Base-by-base conservation (phyloP, 1,139 yeast species). In the Hemisphaericaspora subhashii region DNA sequence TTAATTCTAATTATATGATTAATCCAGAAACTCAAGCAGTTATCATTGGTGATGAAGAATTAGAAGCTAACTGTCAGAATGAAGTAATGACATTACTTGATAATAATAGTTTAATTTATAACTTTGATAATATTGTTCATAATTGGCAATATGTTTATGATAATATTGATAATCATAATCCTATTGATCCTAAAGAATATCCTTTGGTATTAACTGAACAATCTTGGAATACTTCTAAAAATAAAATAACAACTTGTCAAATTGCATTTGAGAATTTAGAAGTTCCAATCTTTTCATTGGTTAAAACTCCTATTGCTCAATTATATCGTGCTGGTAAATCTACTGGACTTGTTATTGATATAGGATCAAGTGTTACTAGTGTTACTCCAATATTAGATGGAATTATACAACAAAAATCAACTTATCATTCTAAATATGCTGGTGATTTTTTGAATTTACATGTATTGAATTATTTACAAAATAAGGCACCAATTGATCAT, bases 341-440 rank as follows among this genome's bases (percentile, higher is more conserved):
- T 15, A 78, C 82, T 10, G 85, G 87, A 5, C 65, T 85, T 43
- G 84, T 84, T 15, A 72, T 85, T 26, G 90, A 85, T 52, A 58
- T 85, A 33, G 92, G 90, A 3, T 71, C 83, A 2, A 66, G 80
- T 16, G 73, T 75, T 3, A 70, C 81, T 17, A 72, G 79, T 34
- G 81, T 84, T 5, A 83, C 89, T 0, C 90, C 92, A 11, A 72
- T 85, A 23, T 66, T 80, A 46, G 89, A 84, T 53, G 94, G 92
- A 20, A 74, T 77, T 13, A 75, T 84, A 39, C 74, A 83, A 40
- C 66, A 70, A 44, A 82, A 81, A 52, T 81, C 84, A 36, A 68
- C 80, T 7, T 66, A 72, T 44, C 81, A 75, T 57, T 74, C 83
- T 12, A 77, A 75, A 51, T 83, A 72, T 54, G 89, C 83, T 7